Evolutionary conservation across 495 filamentous ascomycete species (phyloP), one percentile per base, ranked within the genome.

Genomic region (Aspergillus ellipticus): DNA sequence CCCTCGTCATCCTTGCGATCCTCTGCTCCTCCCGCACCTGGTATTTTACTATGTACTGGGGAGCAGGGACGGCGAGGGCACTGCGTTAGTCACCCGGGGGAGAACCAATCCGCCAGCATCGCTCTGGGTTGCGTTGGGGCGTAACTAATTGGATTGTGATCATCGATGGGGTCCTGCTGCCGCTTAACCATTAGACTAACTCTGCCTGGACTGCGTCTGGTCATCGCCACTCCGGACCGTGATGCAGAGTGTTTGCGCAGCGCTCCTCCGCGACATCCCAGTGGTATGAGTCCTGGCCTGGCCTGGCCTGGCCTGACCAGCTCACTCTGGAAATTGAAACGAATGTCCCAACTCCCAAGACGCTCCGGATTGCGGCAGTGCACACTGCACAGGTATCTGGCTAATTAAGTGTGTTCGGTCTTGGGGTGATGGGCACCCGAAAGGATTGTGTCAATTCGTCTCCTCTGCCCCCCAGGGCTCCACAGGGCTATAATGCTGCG

Each of bases 401-500:
- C 52, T 59, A 54, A 48, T 43, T 31, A 28, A 33, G 50, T 57
- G 49, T 31, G 28, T 35, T 46, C 28, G 35, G 55, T 20, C 24
- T 45, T 51, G 42, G 47, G 39, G 28, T 22, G 24, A 41, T 21
- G 42, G 20, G 2, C 17, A 42, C 42, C n/a, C 24, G 51, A 20
- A 28, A 46, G 47, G 19, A 33, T 11, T 39, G 43, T 28, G n/a
- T 51, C 41, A 10, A 51, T 56, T 51, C 48, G 41, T 41, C 39
- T 51, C 7, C 28, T 33, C 10, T 49, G 21, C 24, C 16, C 21
- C 11, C 37, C 19, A n/a, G 22, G 26, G 48, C 47, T 57, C 54
- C 54, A 57, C 54, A 45, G 15, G 31, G 41, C 54, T 45, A 57
- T 51, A 57, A 46, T 28, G 49, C 54, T 57, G 29, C 49, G 42